Evolutionary conservation across 1,284 basidiomycete species (phyloP).

Genomic region (Pyrrhoderma lamaoense): DNA sequence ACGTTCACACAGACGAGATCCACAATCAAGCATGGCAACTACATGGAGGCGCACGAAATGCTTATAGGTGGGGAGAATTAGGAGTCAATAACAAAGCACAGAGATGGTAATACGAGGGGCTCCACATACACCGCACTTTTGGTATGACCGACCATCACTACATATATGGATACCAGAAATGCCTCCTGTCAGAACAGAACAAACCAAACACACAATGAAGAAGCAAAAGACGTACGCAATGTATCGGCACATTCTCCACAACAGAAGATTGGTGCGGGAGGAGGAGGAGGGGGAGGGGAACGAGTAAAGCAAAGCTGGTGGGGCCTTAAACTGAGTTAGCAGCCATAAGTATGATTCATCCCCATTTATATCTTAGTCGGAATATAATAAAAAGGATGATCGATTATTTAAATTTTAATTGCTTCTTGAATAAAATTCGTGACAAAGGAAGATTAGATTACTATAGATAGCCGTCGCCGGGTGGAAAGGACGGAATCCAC

Average conservation of each 20-base stretch:
- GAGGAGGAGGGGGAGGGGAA: background rate
- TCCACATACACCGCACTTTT: constrained; percentile 14
- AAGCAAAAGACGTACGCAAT: constrained; percentile 12
- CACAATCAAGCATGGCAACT: constrained; percentile 15
- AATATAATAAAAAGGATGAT: too few species aligned
- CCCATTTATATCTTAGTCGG: too few species aligned
- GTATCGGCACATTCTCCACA: constrained; percentile 13
- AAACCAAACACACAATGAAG: too few species aligned
- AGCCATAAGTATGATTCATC: too few species aligned
- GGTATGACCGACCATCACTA: constrained; percentile 15
- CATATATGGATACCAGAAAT: background rate
- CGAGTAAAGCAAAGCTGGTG: too few species aligned
- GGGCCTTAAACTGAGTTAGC: too few species aligned
- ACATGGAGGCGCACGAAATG: constrained; percentile 18
- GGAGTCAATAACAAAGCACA: too few species aligned
- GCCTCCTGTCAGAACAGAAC: too few species aligned
- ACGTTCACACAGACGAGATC: constrained; percentile 11
- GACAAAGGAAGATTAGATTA: constrained; percentile 6
- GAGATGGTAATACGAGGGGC: too few species aligned
- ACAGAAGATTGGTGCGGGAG: background rate
- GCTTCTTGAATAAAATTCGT: too few species aligned
- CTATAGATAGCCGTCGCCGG: background rate
- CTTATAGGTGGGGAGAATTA: background rate
- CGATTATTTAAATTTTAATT: too few species aligned
- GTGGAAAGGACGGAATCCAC: background rate